Percentiles rank a stretch among this genome's conserved stretches.
These are phyloP conservation scores for sorghum (Sorghum bicolor) DNA, from an alignment of 176 grass and related monocot genomes.

Conservation along the genomic window DNA sequence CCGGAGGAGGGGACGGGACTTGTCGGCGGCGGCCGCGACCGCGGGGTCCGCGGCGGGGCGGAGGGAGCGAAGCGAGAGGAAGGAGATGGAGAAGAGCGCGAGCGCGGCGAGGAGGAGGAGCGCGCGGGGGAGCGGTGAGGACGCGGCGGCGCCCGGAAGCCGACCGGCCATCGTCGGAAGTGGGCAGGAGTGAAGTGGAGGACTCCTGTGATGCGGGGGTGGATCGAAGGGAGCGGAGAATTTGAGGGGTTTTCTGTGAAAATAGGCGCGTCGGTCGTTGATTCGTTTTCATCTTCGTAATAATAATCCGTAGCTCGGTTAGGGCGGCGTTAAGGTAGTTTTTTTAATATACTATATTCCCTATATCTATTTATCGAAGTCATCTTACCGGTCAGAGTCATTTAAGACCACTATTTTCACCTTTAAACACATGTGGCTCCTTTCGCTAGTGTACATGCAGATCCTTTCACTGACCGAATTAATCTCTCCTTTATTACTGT, in stretches of 20 bases:
- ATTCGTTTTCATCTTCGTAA: too few species aligned
- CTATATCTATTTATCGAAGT: too few species aligned
- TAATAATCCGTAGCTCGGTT: too few species aligned
- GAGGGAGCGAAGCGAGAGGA: constrained; percentile 58
- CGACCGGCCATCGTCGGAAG: constrained; percentile 60
- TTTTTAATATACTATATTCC: too few species aligned
- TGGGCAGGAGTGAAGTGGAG: neutral
- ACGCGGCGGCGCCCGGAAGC: neutral
- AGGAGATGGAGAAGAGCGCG: constrained; percentile 46
- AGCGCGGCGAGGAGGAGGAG: constrained; percentile 43
- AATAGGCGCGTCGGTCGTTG: neutral
- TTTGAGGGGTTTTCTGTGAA: constrained; percentile 21
- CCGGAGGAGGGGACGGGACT: neutral
- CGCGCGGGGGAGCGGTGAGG: constrained; percentile 28
- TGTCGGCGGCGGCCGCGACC: neutral
- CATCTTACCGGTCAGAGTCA: too few species aligned
- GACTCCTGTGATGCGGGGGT: constrained; percentile 1
- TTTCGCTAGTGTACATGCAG: too few species aligned
- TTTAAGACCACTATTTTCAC: too few species aligned
- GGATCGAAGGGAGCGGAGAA: neutral
- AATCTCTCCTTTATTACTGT: too few species aligned
- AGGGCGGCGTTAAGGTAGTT: too few species aligned
- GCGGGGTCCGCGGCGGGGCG: constrained; percentile 37
- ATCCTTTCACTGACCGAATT: too few species aligned
- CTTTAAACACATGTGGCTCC: too few species aligned